Evolutionary conservation across 164 flowering plant species (phyloP).

Genomic region (Aristolochia fimbriata): DNA sequence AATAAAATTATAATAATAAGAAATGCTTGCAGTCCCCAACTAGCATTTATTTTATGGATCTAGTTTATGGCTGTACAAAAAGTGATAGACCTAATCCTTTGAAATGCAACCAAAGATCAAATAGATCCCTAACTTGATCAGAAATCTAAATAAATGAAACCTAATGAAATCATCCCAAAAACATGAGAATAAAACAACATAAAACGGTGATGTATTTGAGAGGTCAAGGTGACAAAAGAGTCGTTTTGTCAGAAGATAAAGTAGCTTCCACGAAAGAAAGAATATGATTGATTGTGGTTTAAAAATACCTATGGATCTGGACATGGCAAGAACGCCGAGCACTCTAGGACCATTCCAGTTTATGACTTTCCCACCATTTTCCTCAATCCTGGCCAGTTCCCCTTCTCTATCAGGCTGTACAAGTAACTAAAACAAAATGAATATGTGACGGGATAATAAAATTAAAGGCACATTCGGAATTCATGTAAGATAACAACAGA

Average conservation of each 20-base stretch:
- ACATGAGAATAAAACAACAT: too few species aligned
- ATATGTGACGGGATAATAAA: too few species aligned
- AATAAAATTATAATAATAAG: too few species aligned
- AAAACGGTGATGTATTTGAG: too few species aligned
- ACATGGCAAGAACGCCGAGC: constrained; percentile 76
- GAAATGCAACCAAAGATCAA: too few species aligned
- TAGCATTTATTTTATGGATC: too few species aligned
- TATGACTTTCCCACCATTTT: constrained; percentile 63
- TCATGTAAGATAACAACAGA: background rate
- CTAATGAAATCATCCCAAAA: too few species aligned
- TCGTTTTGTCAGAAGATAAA: background rate
- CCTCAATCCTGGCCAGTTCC: constrained; percentile 59
- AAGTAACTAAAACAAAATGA: constrained; percentile 13
- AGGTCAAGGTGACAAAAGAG: background rate
- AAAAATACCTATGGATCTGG: constrained; percentile 60
- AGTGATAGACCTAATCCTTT: too few species aligned
- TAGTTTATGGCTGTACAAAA: too few species aligned
- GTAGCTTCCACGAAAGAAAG: background rate
- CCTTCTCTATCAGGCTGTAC: constrained; percentile 69
- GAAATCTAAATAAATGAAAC: too few species aligned
- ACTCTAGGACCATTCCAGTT: constrained; percentile 74
- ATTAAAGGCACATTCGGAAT: background rate
- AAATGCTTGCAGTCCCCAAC: too few species aligned
- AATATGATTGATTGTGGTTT: background rate
- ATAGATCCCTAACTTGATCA: too few species aligned